phyloP scores from a whole-genome alignment of 352 stramenopile species.

The Peronospora farinosa region DNA sequence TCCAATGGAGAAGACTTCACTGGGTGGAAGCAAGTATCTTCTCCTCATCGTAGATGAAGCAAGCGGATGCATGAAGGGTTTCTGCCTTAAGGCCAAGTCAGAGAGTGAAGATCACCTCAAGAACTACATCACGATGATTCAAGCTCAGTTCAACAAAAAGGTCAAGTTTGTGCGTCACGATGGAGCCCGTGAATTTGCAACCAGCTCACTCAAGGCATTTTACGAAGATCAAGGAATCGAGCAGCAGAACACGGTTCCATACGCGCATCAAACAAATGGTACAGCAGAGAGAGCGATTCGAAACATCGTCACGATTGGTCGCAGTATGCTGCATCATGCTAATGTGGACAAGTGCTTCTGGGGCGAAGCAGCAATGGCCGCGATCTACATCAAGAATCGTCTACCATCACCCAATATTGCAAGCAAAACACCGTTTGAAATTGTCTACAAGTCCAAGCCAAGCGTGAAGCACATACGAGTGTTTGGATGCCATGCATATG shows the following conservation, averaged over 20 bases:
- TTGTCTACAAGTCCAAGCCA: background rate
- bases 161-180: too few relatives aligned
- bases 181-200: too few relatives aligned
- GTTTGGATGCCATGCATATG: background rate
- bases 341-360: too few relatives aligned
- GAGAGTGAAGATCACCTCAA: background rate
- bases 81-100: background rate
- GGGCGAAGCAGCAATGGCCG: too few relatives aligned
- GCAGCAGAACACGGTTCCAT: background rate
- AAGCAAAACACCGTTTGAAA: slow-evolving; percentile 1
- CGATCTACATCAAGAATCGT: too few relatives aligned
- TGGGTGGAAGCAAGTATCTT: too few relatives aligned
- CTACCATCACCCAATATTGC: too few relatives aligned
- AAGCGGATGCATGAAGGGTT: background rate
- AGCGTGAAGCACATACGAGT: background rate
- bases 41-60: background rate
- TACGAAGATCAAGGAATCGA: background rate
- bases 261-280: background rate
- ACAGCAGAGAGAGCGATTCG: slow-evolving; percentile 7
- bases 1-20: too few relatives aligned
- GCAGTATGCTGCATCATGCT: too few relatives aligned
- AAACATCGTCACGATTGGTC: too few relatives aligned
- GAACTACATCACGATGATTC: background rate
- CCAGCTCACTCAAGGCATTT: too few relatives aligned
- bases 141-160: background rate